Base-by-base conservation (phyloP, 805 yeast genomes). In the Diddensiella caesifluorescens region DNA sequence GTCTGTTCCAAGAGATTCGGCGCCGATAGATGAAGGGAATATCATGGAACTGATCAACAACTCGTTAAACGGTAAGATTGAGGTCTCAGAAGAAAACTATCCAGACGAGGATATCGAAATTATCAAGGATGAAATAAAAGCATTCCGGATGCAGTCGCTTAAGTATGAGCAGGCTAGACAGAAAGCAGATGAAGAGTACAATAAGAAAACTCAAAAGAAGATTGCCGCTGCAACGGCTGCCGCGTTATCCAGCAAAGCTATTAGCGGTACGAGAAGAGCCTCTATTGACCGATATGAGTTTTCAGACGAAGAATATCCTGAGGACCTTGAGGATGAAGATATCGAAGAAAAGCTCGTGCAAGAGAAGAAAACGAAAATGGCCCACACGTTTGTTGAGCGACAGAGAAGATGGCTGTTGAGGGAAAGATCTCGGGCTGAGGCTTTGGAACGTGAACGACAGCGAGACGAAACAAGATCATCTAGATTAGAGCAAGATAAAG, bases 341-440 rank as follows among this genome's bases (percentile, higher is more conserved):
- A 41, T 35, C 5, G 39, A 34, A 2, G 47, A 41, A 22, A 33
- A 35, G 32, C 27, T 29, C 5, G 39, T 42, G 9, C 39, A 39
- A 25, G 30, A 31, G 19, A 35, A 43, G 22, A 27, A 38, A 26
- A 38, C 38, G 7, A 44, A 48, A 12, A 31, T 26, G n/a, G 12
- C 28, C 5, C 43, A 47, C 27, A 33, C 45, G n/a, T 52, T 41
- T 29, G 41, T 38, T 62, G 22, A 63, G 59, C 27, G 59, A 63
- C 20, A 61, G 65, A 16, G 59, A 54, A 23, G 61, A 58, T 42
- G 54, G 75, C 20, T 57, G 63, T 3, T 47, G 70, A 33, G 69
- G 62, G 56, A 22, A 67, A 70, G 31, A 58, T 58, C 62, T 59
- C 48, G 70, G 63, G 34, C 44, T 3, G 30, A 39, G n/a, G 57